A percentile compares a stretch with the other conserved stretches of the same genome.
These are phyloP conservation scores for Xylariaceae sp. DNA, from an alignment of 2,329 filamentous ascomycete genomes.

Conservation along the genomic window DNA sequence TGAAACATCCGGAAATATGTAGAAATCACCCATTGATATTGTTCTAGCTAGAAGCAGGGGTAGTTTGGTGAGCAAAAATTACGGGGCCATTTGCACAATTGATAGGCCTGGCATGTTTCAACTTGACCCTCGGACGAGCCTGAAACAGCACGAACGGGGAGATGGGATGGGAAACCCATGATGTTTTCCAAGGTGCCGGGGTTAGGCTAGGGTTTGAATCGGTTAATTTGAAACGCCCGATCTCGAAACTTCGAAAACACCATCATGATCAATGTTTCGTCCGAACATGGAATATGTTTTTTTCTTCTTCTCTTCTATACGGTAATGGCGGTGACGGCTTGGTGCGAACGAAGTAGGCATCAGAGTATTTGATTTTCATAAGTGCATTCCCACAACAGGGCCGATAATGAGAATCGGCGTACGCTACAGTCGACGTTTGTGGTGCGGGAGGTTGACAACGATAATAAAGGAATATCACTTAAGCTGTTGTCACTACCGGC, in stretches of 20 bases:
- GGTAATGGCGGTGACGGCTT: not conserved
- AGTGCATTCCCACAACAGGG: not conserved
- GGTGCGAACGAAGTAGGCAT: not conserved
- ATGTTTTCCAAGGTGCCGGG: not conserved
- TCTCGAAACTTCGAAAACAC: not conserved
- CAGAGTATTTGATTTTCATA: not conserved
- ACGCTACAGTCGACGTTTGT: not conserved
- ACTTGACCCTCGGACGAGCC: not conserved
- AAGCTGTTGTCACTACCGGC: too few relatives aligned
- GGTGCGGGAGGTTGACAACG: not conserved
- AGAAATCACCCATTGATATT: too few relatives aligned
- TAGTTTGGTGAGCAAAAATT: too few relatives aligned
- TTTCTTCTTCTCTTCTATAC: not conserved
- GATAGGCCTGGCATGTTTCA: conserved; percentile 12
- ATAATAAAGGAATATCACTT: too few relatives aligned
- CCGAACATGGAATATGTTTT: not conserved
- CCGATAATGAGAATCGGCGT: not conserved
- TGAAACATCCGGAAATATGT: too few relatives aligned
- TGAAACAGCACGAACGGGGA: conserved; percentile 17
- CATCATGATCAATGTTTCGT: not conserved
- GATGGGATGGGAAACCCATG: conserved; percentile 5
- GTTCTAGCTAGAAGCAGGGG: too few relatives aligned
- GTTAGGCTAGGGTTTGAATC: not conserved
- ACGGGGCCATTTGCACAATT: not conserved
- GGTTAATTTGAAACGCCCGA: conserved; percentile 18